Evolutionary conservation across 176 grass and related monocot genomes (phyloP).

Genomic region (Leersia perrieri): DNA sequence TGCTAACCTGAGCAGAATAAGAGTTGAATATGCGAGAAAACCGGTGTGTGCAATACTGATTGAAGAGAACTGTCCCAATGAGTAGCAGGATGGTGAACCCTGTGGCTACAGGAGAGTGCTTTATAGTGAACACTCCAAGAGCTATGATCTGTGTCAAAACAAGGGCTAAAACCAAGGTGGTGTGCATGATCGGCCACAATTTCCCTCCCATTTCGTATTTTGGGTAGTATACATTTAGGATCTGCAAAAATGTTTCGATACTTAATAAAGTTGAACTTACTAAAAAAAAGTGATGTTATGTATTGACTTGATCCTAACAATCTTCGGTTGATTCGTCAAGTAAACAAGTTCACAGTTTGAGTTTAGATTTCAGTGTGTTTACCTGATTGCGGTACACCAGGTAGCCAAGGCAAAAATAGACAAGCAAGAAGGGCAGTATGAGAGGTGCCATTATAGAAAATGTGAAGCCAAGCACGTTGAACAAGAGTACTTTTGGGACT

Average conservation of each 20-base stretch:
- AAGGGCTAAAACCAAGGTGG: slow-evolving; percentile 73
- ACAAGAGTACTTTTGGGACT: slow-evolving; percentile 80
- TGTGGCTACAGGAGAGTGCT: slow-evolving; percentile 43
- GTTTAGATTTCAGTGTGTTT: not conserved
- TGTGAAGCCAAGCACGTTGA: slow-evolving; percentile 77
- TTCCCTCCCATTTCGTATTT: slow-evolving; percentile 87
- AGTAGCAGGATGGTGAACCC: slow-evolving; percentile 66
- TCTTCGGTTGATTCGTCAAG: not conserved
- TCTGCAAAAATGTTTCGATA: slow-evolving; percentile 30
- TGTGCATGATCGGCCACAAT: slow-evolving; percentile 90
- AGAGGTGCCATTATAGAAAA: slow-evolving; percentile 93
- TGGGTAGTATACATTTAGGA: slow-evolving; percentile 80
- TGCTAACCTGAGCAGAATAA: slow-evolving; percentile 71
- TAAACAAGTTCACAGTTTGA: not conserved
- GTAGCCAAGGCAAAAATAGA: slow-evolving; percentile 89
- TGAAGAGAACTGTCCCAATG: slow-evolving; percentile 78
- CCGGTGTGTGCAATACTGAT: slow-evolving; percentile 68
- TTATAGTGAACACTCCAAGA: slow-evolving; percentile 71
- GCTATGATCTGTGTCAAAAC: slow-evolving; percentile 80
- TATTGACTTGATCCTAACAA: not conserved
- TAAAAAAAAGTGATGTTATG: not conserved
- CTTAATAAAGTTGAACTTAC: not conserved
- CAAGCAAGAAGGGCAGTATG: slow-evolving; percentile 86
- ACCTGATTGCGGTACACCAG: slow-evolving; percentile 94
- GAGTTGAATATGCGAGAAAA: slow-evolving; percentile 72